phyloP scores from a whole-genome alignment of 2,329 filamentous ascomycete genomes.

The Fusarium heterosporum region DNA sequence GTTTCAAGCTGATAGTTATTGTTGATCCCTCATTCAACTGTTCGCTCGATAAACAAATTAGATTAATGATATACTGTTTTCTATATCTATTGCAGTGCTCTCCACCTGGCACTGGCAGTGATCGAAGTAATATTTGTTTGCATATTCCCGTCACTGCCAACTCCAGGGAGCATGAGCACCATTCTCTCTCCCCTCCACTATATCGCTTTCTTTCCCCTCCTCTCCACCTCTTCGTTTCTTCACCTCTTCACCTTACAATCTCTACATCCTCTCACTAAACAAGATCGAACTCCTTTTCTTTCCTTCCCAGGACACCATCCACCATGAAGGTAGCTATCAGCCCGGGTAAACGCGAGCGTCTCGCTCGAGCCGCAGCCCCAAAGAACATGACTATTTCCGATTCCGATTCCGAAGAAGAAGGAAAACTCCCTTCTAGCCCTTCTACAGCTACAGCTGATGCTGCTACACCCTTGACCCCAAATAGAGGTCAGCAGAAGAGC shows the following conservation, averaged over 20 bases:
- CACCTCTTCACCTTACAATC: neutral
- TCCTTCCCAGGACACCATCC: neutral
- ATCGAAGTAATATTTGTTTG: neutral
- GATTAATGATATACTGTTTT: neutral
- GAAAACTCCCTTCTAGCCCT: too few relatives aligned
- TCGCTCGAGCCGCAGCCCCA: conserved; percentile 18
- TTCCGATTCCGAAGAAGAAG: conserved; percentile 7
- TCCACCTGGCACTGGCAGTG: conserved; percentile 6
- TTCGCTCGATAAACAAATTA: neutral
- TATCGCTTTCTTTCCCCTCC: neutral
- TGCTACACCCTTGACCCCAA: neutral
- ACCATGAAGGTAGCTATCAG: neutral
- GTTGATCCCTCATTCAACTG: neutral
- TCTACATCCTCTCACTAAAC: neutral
- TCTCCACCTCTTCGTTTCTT: neutral
- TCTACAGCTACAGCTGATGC: too few relatives aligned
- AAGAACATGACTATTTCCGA: conserved; percentile 10
- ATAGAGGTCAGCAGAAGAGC: neutral
- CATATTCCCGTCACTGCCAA: neutral
- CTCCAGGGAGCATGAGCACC: neutral
- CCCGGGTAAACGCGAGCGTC: conserved; percentile 16
- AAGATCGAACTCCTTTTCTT: neutral
- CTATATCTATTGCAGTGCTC: neutral
- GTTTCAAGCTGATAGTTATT: neutral
- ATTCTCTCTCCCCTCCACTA: neutral